A percentile compares a stretch with the other conserved stretches of the same genome.
These are phyloP conservation scores for Starmera pachycereana DNA, from an alignment of 805 yeast genomes.

Conservation along the genomic window DNA sequence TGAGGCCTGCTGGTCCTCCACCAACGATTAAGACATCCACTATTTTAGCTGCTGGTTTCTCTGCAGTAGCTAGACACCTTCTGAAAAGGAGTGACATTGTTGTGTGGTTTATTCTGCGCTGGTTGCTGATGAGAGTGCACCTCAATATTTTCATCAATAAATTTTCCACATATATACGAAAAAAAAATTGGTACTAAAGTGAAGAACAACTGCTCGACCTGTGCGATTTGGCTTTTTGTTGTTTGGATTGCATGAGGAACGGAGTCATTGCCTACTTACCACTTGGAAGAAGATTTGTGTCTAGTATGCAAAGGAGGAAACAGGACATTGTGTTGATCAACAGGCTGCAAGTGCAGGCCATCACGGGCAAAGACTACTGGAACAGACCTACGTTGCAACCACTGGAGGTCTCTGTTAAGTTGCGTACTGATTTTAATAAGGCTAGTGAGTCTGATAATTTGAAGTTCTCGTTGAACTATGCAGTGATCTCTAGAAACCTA, in stretches of 20 bases:
- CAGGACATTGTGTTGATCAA: slow-evolving; percentile 32
- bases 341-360: slow-evolving; percentile 49
- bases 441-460: slow-evolving; percentile 82
- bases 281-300: neutral
- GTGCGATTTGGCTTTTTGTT: neutral
- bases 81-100: slow-evolving; percentile 13
- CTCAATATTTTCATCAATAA: neutral
- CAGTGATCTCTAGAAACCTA: slow-evolving; percentile 66
- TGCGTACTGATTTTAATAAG: slow-evolving; percentile 54
- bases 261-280: neutral
- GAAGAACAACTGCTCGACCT: no score
- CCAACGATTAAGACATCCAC: slow-evolving; percentile 83
- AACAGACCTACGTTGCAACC: slow-evolving; percentile 58
- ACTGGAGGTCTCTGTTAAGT: slow-evolving; percentile 43
- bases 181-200: no score
- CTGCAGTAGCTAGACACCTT: slow-evolving; percentile 14
- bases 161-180: no score
- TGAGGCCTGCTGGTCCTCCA: slow-evolving; percentile 95
- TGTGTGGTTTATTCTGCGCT: no score
- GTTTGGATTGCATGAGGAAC: neutral
- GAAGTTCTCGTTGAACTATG: slow-evolving; percentile 78
- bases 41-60: slow-evolving; percentile 10
- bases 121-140: neutral
- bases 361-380: slow-evolving; percentile 73
- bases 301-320: neutral